Evolutionary conservation across 495 filamentous ascomycete species (phyloP), one percentile per base, ranked within the genome.

Genomic region (Tuber microsphaerosporum): DNA sequence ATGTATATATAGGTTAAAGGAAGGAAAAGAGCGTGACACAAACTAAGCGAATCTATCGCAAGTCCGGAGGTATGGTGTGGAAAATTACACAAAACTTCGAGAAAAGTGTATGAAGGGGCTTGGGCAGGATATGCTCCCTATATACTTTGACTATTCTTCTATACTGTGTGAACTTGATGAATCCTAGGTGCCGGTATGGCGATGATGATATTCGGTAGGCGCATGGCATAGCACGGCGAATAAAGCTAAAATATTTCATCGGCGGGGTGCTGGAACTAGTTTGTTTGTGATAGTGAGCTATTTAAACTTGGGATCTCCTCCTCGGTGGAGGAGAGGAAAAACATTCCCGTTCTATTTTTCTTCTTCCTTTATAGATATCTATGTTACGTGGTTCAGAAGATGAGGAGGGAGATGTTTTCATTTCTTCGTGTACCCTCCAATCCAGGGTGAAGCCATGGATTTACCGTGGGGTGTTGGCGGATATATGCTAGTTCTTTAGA

Each of bases 1-100:
- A 71, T 22, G 17, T 20, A 70, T 70, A 44, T 31, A 39, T 1
- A 69, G 69, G 41, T 70, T 46, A 70, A 48, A 46, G 22, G 14
- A 75, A 75, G 22, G 68, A 41, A 75, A 75, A 22, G 73, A 75
- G 71, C 43, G 73, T 75, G 65, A 71, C 61, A 12, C n/a, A 75
- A 14, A 4, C 1, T 39, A n/a, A 7, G 56, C 56, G n/a, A 65
- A 65, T 31, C 26, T 65, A 65, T 31, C 56, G 48, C 74, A 44
- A 10, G 69, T 43, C 44, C 22, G 70, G 45, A 69, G 69, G 70
- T 42, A 48, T 42, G 51, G 69, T 51, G 44, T 46, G 37, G 61
- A 56, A 71, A 71, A 69, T 48, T 71, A 42, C 44, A 37, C 37
- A 70, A 71, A 75, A 75, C 26, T 51, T 71, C 69, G 69, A 75